These are phyloP conservation scores for Termitomyces sp. DNA, from an alignment of 768 basidiomycete genomes.

Conservation along the genomic window DNA sequence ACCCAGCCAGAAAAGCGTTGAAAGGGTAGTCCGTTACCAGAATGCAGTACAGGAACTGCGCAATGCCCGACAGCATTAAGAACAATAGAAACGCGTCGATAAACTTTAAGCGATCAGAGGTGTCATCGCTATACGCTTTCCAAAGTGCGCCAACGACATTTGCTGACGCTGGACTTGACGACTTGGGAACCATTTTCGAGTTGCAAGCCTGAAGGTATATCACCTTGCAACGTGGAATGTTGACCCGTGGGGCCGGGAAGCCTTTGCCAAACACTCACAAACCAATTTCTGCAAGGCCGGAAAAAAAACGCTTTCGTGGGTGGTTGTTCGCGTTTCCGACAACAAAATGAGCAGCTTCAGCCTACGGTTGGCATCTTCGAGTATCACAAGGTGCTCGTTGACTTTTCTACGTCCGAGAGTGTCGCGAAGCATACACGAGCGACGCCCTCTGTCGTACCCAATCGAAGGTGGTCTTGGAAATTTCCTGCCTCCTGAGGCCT, in stretches of 20 bases:
- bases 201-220: too few relatives aligned
- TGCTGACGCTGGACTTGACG: constrained; percentile 22
- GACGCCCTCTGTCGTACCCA: constrained; percentile 55
- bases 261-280: constrained; percentile 26
- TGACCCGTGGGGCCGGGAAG: constrained; percentile 17
- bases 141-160: constrained; percentile 54
- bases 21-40: constrained; percentile 92
- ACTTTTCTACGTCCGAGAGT: constrained; percentile 16
- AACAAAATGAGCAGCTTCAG: constrained; percentile 21
- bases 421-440: constrained; percentile 42
- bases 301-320: constrained; percentile 10
- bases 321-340: constrained; percentile 2
- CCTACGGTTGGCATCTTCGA: constrained; percentile 23
- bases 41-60: constrained; percentile 90
- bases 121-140: constrained; percentile 73
- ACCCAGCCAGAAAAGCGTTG: constrained; percentile 97
- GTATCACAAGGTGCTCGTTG: constrained; percentile 11
- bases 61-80: constrained; percentile 83
- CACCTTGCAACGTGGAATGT: constrained; percentile 27
- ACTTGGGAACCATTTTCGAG: constrained; percentile 30
- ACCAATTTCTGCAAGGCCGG: constrained; percentile 8
- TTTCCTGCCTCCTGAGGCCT: constrained; percentile 71
- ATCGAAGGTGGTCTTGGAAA: constrained; percentile 68
- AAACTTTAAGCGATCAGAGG: constrained; percentile 83
- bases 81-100: constrained; percentile 92